Evolutionary conservation across 441 rosid species (phyloP).

Genomic region (Populus hybrid): DNA sequence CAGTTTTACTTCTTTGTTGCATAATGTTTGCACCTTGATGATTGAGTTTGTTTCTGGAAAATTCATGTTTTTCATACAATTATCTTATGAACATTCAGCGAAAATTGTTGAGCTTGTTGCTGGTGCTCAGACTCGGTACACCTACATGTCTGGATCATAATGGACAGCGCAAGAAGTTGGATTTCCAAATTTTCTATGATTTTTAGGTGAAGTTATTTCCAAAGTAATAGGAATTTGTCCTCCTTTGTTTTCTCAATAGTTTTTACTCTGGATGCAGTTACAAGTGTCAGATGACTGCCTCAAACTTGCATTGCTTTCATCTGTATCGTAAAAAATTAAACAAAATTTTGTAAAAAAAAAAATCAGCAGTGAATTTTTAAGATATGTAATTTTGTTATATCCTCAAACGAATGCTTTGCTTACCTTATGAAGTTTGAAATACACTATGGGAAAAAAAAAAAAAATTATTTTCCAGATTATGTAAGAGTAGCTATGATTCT

Average conservation of each 20-base stretch:
- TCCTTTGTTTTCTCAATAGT: not conserved
- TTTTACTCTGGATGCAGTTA: not conserved
- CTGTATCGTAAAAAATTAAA: not conserved
- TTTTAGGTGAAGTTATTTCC: not conserved
- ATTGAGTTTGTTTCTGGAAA: not conserved
- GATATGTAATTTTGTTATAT: not conserved
- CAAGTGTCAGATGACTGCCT: not conserved
- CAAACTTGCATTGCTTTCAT: not conserved
- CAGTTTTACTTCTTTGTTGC: not conserved
- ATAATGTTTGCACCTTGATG: not conserved
- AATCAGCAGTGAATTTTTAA: not conserved
- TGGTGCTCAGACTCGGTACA: constrained; percentile 86
- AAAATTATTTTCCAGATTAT: too few relatives aligned
- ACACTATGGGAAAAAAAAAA: not conserved
- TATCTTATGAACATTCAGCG: constrained; percentile 35
- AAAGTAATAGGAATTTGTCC: not conserved
- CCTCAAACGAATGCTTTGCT: not conserved
- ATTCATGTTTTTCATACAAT: not conserved
- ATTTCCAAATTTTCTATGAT: not conserved
- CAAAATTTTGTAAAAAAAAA: not conserved
- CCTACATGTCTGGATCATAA: constrained; percentile 91
- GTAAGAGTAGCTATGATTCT: not conserved
- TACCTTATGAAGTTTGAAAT: not conserved
- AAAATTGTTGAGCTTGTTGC: constrained; percentile 75
- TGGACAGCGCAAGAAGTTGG: constrained; percentile 16